Evolutionary conservation across 2,329 filamentous ascomycete genomes (phyloP), one percentile per base, ranked within the genome.

Genomic region (Penicillium sp.): DNA sequence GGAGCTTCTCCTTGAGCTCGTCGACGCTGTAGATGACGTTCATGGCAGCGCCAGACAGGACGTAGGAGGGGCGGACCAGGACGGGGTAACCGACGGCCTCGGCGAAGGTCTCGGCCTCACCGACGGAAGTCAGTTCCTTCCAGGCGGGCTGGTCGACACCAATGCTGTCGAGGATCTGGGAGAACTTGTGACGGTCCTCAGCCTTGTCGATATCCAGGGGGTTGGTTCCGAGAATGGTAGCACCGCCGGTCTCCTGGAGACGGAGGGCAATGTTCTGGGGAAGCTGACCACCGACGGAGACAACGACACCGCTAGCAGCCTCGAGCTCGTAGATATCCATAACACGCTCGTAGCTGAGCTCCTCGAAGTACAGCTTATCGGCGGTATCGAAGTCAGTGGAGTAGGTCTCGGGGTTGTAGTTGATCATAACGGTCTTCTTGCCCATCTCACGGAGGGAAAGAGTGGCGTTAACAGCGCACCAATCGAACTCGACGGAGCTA

Each of bases 251-350:
- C 72, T 97, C 91, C 78, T 97, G 93, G 4, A 99, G 85, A 64
- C 91, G 89, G 45, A 97, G 87, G 4, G 94, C 94, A 70, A 97
- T 97, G 80, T 97, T 97, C 78, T 99, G 94, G 2, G 94, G 92
- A 56, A 97, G 84, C 77, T 99, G 94, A 42, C 94, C 94, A 70
- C 94, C 94, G 10, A 97, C 92, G 55, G 92, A 97, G 7, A 97
- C 93, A 4, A 97, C 92, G 24, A 97, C 91, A 65, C 92, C 93
- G 50, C 82, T 86, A 6, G 92, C 87, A 55, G 81, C 80, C 76
- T 97, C 94, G 14, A 97, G 84, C 75, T 97, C 94, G 73, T 97
- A 97, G 62, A 97, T 97, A 74, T 99, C 94, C 91, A 97, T 96
- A 9, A 97, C 93, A 71, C 93, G 88, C 79, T 97, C 94, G 72